Conservation (phyloP, 2,329 filamentous ascomycete genomes). For the Aspergillus neoniger region DNA sequence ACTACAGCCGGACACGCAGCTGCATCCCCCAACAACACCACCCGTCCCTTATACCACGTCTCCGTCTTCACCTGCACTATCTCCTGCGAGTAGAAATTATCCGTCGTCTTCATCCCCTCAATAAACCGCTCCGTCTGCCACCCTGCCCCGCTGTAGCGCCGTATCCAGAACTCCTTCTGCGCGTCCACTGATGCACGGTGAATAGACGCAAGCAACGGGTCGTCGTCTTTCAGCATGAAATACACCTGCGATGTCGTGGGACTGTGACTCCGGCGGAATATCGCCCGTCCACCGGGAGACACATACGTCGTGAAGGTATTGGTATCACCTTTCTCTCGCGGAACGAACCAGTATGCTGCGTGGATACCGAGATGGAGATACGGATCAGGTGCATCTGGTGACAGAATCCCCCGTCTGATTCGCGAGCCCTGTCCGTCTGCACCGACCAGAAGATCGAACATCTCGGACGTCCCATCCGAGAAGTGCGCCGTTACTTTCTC, state of each 20-base stretch:
- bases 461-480: slow-evolving; percentile 44
- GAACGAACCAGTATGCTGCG: slow-evolving; percentile 33
- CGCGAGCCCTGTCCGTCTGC: slow-evolving; percentile 59
- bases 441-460: slow-evolving; percentile 57
- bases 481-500: slow-evolving; percentile 44
- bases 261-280: slow-evolving; percentile 26
- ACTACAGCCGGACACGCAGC: slow-evolving; percentile 39
- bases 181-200: slow-evolving; percentile 17
- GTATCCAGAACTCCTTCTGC: slow-evolving; percentile 32
- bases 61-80: slow-evolving; percentile 36
- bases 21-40: slow-evolving; percentile 47
- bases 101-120: slow-evolving; percentile 39
- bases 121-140: slow-evolving; percentile 42
- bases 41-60: slow-evolving; percentile 33
- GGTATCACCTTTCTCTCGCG: slow-evolving; percentile 22
- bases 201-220: slow-evolving; percentile 16
- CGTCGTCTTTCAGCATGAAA: slow-evolving; percentile 20
- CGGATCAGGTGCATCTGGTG: slow-evolving; percentile 17
- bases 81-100: slow-evolving; percentile 51
- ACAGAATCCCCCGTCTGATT: slow-evolving; percentile 48
- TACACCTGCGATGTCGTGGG: slow-evolving; percentile 25
- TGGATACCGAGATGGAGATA: slow-evolving; percentile 24
- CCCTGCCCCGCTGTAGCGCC: slow-evolving; percentile 39
- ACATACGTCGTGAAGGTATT: slow-evolving; percentile 22
- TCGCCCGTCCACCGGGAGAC: slow-evolving; percentile 24